Evolutionary conservation across 441 rosid species (phyloP), one percentile per base, ranked within the genome.

Genomic region (Populus hybrid): DNA sequence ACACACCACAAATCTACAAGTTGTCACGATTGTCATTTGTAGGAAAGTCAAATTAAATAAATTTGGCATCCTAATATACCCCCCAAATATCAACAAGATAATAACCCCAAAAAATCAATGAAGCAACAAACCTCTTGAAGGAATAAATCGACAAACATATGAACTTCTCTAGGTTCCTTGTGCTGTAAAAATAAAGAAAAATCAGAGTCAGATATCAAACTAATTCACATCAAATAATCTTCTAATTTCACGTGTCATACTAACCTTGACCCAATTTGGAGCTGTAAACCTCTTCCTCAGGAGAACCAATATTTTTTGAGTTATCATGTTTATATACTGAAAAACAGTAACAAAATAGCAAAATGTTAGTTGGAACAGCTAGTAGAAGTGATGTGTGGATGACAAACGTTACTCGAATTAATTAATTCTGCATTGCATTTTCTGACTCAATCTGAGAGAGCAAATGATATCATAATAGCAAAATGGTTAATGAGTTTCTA

Each of bases 111-210:
- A 34, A 69, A 67, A 70, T 53, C 14, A 75, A 23, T 6, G 71
- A 75, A 72, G 75, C 32, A 61, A 78, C 88, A 78, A 73, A 94
- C 99, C 99, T 97, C 97, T 81, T 89, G 97, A 81, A 92, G 90
- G 84, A 97, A 88, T 83, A 97, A 82, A 91, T 94, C 99, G 46
- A 91, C 97, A 80, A 84, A 94, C 99, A 97, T 94, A 75, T 97
- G 99, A 57, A 97, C 98, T 88, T 97, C 99, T 82, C 98, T 87
- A 53, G 98, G 98, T 86, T 97, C 99, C 89, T 92, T 97, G 86
- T 97, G 99, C 99, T 97, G 93, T 80, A 76, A 67, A 83, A 78
- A 78, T 74, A 53, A 66, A 75, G 50, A 83, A 77, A 64, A 21
- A 77, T 86, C 53, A 71, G 81, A 67, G 57, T 46, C 64, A 30